Conservation (phyloP, 2,329 filamentous ascomycete genomes). For the Hymenoscyphus salicellus region DNA sequence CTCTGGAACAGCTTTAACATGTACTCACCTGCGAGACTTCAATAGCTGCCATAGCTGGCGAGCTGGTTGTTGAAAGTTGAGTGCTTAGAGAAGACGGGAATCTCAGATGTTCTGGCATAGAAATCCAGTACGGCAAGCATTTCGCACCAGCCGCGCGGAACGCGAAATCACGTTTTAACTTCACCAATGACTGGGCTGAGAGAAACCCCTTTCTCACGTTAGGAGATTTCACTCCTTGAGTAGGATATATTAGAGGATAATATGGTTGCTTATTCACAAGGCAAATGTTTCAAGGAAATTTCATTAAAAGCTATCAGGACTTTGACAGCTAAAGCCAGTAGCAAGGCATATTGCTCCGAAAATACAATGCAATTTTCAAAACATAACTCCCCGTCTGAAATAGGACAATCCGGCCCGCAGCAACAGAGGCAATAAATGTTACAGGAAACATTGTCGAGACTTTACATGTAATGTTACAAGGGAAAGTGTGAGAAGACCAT, state of each 20-base stretch:
- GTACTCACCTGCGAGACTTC: conserved; percentile 41
- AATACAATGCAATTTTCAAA: background rate
- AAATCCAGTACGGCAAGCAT: conserved; percentile 1
- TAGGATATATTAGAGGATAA: too few relatives aligned
- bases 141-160: background rate
- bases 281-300: background rate
- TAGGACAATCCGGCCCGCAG: background rate
- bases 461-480: conserved; percentile 2
- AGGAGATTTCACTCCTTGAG: too few relatives aligned
- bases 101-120: background rate
- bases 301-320: conserved; percentile 6
- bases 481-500: background rate
- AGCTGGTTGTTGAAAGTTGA: background rate
- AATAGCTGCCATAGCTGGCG: conserved; percentile 31
- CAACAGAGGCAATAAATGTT: background rate
- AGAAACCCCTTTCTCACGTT: too few relatives aligned
- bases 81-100: background rate
- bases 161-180: conserved; percentile 5
- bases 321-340: background rate
- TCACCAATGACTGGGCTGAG: too few relatives aligned
- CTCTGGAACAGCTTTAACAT: background rate
- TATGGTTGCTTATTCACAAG: background rate
- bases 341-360: background rate
- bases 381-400: background rate
- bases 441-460: conserved; percentile 1